Percentiles rank a stretch among this genome's conserved stretches.
phyloP scores from a whole-genome alignment of 805 yeast species.

The Ogataea wickerhamii region DNA sequence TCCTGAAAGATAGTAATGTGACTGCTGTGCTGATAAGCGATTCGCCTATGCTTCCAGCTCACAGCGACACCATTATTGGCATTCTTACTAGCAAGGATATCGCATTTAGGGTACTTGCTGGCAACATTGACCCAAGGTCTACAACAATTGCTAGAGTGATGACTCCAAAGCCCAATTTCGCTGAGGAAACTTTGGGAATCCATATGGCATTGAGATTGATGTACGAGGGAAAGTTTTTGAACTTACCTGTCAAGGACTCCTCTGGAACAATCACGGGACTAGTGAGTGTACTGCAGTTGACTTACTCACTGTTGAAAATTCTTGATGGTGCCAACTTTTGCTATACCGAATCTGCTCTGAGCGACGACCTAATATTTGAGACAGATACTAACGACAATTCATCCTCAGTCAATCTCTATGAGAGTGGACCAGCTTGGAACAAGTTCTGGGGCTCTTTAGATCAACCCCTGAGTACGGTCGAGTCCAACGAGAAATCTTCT shows the following conservation, averaged over 20 bases:
- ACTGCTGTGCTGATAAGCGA: constrained; percentile 42
- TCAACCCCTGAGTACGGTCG: constrained; percentile 26
- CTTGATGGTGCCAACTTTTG: constrained; percentile 28
- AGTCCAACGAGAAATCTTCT: constrained; percentile 22
- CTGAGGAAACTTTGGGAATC: constrained; percentile 36
- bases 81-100: constrained; percentile 46
- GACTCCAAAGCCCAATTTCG: constrained; percentile 46
- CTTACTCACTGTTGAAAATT: constrained; percentile 38
- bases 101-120: constrained; percentile 39
- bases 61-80: constrained; percentile 38
- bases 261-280: constrained; percentile 35
- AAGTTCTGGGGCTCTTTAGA: constrained; percentile 32
- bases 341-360: constrained; percentile 22
- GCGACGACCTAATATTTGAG: constrained; percentile 35
- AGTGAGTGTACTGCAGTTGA: constrained; percentile 41
- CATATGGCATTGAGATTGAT: constrained; percentile 42
- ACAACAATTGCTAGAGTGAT: constrained; percentile 41
- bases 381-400: constrained; percentile 10
- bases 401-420: constrained; percentile 14
- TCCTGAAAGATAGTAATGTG: constrained; percentile 36
- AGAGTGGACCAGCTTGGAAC: constrained; percentile 32
- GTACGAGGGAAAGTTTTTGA: constrained; percentile 45
- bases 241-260: constrained; percentile 38
- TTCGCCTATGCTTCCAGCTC: constrained; percentile 12
- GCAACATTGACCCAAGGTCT: constrained; percentile 32